Conservation (phyloP, 78 protist species). For the Dictyostelium brefeldianum region DNA sequence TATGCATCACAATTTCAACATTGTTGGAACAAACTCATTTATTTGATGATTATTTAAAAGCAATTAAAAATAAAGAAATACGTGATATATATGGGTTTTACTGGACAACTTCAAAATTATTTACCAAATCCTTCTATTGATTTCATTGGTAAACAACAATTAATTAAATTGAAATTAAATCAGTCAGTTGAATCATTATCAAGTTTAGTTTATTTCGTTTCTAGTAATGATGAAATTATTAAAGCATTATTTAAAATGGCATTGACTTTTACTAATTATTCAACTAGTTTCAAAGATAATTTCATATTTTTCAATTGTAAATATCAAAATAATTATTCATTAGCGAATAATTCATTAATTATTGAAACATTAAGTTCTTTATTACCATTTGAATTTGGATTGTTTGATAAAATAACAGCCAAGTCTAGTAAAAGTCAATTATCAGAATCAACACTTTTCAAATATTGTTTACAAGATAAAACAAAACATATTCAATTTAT, state of each 20-base stretch:
- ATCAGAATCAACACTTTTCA: too few species aligned
- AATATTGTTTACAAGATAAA: too few species aligned
- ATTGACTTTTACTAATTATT: not conserved
- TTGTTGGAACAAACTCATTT: not conserved
- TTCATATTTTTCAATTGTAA: not conserved
- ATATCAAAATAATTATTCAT: not conserved
- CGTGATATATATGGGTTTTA: not conserved
- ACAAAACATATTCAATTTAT: too few species aligned
- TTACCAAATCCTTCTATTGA: not conserved
- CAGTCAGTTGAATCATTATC: too few species aligned
- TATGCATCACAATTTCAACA: not conserved
- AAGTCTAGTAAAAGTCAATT: too few species aligned
- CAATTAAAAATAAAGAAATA: not conserved
- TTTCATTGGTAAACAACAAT: not conserved
- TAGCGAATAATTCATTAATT: too few species aligned
- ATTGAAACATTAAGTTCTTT: too few species aligned
- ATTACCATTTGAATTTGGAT: too few species aligned
- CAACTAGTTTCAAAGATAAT: not conserved
- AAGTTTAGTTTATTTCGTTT: not conserved
- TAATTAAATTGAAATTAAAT: not conserved
- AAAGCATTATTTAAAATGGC: not conserved
- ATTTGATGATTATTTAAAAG: not conserved
- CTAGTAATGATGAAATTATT: not conserved
- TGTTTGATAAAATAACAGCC: too few species aligned
- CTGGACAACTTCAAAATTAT: not conserved